Base-by-base conservation (phyloP, 345 rosid species). In the Nasturtium officinale region DNA sequence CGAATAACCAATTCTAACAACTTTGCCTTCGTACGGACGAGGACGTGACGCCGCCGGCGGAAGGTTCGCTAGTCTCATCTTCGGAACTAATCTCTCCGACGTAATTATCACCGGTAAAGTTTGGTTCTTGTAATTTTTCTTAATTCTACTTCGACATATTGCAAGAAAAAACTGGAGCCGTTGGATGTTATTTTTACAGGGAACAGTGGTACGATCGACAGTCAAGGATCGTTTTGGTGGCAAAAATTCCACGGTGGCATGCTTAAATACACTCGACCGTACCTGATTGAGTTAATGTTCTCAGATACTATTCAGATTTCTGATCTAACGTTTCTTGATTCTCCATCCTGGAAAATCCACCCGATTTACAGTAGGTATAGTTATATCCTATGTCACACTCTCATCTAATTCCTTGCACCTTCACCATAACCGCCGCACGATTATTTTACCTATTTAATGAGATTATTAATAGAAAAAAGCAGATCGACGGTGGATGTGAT, bases 211-310 rank as follows among this genome's bases (percentile, higher is more conserved):
- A 93, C 98, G 2, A 83, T 93, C 29, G 92, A 90, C 33, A 97
- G 98, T 10, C 98, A 93, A 71, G 98, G 98, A 16, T 88, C 90
- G 16, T 76, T 82, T 73, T 93, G 98, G 98, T 93, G 98, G 98
- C 93, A 89, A 71, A 68, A 82, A 10, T 93, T 89, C 78, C 96
- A 90, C 63, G 80, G 78, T 72, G 84, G 88, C 38, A 90, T 89
- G 74, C 85, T 93, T 4, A 89, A 93, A 66, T 89, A 86, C 82
- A 93, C 98, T 53, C 77, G 98, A 1, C 98, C 98, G 73, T 90
- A 93, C 81, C 53, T 93, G 69, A 85, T 89, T 28, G 97, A 93
- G 81, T 64, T 93, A 78, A 87, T 93, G 93, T 90, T 60, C 74
- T 60, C 98, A 0, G 83, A 79, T 5, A 76, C 52, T 0, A 81